These are phyloP conservation scores for Brassica balearica DNA, from an alignment of 441 rosid species.

Conservation along the genomic window DNA sequence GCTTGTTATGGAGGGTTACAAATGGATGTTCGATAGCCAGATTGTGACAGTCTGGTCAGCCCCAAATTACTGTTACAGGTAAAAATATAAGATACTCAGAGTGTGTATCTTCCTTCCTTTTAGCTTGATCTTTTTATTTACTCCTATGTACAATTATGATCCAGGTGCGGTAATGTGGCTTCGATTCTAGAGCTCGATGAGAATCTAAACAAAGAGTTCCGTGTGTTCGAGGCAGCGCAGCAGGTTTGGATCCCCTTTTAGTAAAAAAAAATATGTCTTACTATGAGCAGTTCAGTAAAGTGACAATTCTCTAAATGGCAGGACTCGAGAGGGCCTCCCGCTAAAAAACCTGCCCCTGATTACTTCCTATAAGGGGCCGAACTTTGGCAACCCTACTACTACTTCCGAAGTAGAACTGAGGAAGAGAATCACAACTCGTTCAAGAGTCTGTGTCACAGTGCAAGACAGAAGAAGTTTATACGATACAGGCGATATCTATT, in stretches of 20 bases:
- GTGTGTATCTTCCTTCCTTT: neutral
- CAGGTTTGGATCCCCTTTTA: slow-evolving; percentile 52
- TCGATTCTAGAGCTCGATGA: slow-evolving; percentile 85
- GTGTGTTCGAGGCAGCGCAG: slow-evolving; percentile 89
- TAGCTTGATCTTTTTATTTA: slow-evolving; percentile 4
- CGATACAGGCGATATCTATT: slow-evolving; percentile 11
- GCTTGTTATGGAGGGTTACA: slow-evolving; percentile 95
- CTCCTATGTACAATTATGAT: slow-evolving; percentile 27
- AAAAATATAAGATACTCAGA: slow-evolving; percentile 21
- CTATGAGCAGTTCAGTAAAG: neutral
- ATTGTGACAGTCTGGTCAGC: slow-evolving; percentile 98
- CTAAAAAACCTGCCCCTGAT: slow-evolving; percentile 89
- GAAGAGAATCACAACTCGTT: slow-evolving; percentile 20
- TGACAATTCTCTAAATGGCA: slow-evolving; percentile 43
- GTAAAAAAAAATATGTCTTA: neutral
- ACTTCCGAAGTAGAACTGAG: neutral
- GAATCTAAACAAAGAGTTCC: slow-evolving; percentile 72
- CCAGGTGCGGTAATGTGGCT: slow-evolving; percentile 93
- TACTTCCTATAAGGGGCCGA: slow-evolving; percentile 67
- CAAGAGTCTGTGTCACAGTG: slow-evolving; percentile 9
- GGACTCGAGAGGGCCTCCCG: slow-evolving; percentile 90
- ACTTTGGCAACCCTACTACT: neutral
- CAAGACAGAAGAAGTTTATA: slow-evolving; percentile 24
- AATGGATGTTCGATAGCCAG: slow-evolving; percentile 93
- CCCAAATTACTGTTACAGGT: slow-evolving; percentile 98